These are phyloP conservation scores for Pisolithus sp. DNA, from an alignment of 768 basidiomycete genomes.

Conservation along the genomic window DNA sequence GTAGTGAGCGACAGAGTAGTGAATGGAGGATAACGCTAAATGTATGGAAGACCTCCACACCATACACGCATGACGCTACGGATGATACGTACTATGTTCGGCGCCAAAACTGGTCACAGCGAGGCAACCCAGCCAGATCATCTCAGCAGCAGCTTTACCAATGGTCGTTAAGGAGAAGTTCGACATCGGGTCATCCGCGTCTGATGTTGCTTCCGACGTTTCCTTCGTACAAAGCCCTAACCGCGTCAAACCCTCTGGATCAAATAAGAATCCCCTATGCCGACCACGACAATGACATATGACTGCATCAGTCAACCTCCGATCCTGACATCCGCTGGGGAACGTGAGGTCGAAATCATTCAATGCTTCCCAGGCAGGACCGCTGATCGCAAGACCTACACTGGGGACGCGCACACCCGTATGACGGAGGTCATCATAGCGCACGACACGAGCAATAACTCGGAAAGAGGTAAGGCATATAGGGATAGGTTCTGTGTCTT, in stretches of 20 bases:
- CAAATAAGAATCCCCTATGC: constrained; percentile 66
- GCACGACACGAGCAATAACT: constrained; percentile 67
- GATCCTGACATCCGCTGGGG: constrained; percentile 28
- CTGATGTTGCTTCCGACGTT: constrained; percentile 25
- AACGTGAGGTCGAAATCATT: constrained; percentile 24
- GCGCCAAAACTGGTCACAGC: constrained; percentile 39
- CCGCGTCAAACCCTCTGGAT: constrained; percentile 71
- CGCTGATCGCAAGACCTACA: constrained; percentile 61
- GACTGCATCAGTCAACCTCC: constrained; percentile 33
- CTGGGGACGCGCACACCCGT: constrained; percentile 71
- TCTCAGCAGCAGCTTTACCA: constrained; percentile 45
- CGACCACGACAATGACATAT: constrained; percentile 59
- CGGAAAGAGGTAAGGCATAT: constrained; percentile 61
- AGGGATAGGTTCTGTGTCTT: constrained; percentile 34
- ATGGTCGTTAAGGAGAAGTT: constrained; percentile 39
- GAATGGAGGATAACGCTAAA: too few relatives aligned
- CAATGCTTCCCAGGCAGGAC: constrained; percentile 48
- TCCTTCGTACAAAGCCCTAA: constrained; percentile 55
- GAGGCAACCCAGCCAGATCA: constrained; percentile 51
- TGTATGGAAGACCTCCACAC: too few relatives aligned
- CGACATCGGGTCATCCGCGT: constrained; percentile 38
- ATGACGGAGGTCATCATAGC: constrained; percentile 64
- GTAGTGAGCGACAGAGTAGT: too few relatives aligned
- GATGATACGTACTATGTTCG: constrained; percentile 2
- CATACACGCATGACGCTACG: not conserved